These are phyloP conservation scores for Gremmenia infestans DNA, from an alignment of 2,329 filamentous ascomycete genomes.

Conservation along the genomic window DNA sequence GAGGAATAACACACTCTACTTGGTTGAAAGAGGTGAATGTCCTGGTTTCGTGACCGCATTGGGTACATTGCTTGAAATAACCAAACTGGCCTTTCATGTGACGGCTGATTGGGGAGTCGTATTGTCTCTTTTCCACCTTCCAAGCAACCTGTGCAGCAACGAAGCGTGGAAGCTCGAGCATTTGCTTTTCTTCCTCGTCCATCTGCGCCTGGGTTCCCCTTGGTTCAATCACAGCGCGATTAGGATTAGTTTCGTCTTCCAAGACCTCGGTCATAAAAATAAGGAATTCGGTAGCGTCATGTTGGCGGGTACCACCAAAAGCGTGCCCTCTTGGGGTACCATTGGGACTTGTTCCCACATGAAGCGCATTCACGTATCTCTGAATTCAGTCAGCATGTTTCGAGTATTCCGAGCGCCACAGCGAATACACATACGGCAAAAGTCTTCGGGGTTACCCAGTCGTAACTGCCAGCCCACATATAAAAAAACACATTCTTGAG, in stretches of 20 bases:
- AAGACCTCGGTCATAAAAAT: slow-evolving; percentile 76
- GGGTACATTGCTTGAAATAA: background rate
- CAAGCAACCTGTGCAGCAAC: background rate
- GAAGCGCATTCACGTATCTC: slow-evolving; percentile 23
- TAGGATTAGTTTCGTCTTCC: slow-evolving; percentile 78
- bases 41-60: background rate
- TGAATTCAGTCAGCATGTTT: slow-evolving; percentile 10
- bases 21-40: background rate
- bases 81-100: background rate
- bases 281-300: slow-evolving; percentile 89
- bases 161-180: background rate
- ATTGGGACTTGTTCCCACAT: background rate
- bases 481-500: slow-evolving; percentile 51
- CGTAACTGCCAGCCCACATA: slow-evolving; percentile 30
- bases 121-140: background rate
- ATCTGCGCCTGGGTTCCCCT: slow-evolving; percentile 21
- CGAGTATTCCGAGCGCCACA: background rate
- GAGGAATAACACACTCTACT: background rate
- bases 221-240: slow-evolving; percentile 50
- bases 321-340: slow-evolving; percentile 3
- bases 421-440: slow-evolving; percentile 46
- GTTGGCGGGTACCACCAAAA: slow-evolving; percentile 71
- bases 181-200: slow-evolving; percentile 43
- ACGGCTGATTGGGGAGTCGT: background rate
- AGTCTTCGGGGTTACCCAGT: slow-evolving; percentile 46